Conservation (phyloP, 805 yeast genomes). For the Blastobotrys terrestris region DNA sequence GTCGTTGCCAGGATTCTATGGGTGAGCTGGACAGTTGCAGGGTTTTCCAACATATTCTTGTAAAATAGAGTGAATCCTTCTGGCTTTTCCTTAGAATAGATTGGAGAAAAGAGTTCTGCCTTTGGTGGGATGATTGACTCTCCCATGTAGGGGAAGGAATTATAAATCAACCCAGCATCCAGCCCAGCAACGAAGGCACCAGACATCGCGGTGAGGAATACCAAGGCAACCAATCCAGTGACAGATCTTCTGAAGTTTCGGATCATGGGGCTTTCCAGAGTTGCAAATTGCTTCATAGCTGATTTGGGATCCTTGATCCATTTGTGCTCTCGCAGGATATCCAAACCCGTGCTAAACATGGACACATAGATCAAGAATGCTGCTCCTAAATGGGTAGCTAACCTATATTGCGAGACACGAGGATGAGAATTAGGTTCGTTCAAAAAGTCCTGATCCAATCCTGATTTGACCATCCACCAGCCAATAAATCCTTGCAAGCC, state of each 20-base stretch:
- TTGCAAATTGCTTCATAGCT: slow-evolving; percentile 48
- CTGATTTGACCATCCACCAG: slow-evolving; percentile 99
- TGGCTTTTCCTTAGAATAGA: slow-evolving; percentile 56
- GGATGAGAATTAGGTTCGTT: slow-evolving; percentile 84
- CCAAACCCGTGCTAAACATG: slow-evolving; percentile 85
- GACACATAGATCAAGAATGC: slow-evolving; percentile 85
- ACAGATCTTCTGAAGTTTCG: slow-evolving; percentile 52
- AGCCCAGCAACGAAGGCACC: slow-evolving; percentile 98
- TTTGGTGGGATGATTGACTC: slow-evolving; percentile 58
- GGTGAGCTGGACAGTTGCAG: slow-evolving; percentile 87
- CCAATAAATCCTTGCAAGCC: slow-evolving; percentile 96
- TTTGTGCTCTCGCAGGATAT: slow-evolving; percentile 66
- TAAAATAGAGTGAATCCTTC: slow-evolving; percentile 47
- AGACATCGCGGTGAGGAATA: slow-evolving; percentile 88
- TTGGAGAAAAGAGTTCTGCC: slow-evolving; percentile 72
- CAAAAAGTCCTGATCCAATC: slow-evolving; percentile 74
- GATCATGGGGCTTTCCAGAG: slow-evolving; percentile 52
- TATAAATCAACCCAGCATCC: slow-evolving; percentile 95
- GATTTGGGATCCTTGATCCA: slow-evolving; percentile 59
- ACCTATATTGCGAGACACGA: slow-evolving; percentile 92
- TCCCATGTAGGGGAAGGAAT: slow-evolving; percentile 97
- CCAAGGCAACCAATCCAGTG: slow-evolving; percentile 53
- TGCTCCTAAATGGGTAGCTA: slow-evolving; percentile 90
- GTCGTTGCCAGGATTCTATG: slow-evolving; percentile 83
- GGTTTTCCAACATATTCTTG: slow-evolving; percentile 93